Evolutionary conservation across 176 grass and related monocot species (phyloP).

Genomic region (Eleusine indica): DNA sequence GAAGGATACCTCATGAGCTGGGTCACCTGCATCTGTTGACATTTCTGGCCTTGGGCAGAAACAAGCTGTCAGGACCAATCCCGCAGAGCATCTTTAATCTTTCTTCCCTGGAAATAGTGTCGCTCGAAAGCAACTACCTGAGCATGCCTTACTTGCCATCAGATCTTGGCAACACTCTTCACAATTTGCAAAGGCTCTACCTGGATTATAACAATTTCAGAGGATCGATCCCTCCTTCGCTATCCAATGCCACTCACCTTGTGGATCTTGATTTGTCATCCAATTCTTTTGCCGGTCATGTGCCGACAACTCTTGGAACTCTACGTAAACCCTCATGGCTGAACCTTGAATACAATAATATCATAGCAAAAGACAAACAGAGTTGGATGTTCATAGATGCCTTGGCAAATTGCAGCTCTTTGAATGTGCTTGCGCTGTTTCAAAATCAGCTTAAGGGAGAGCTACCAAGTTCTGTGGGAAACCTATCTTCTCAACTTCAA

Average conservation of each 20-base stretch:
- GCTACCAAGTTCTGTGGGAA: constrained; percentile 34
- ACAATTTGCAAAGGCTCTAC: constrained; percentile 5
- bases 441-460: constrained; percentile 26
- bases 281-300: constrained; percentile 13
- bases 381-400: constrained; percentile 35
- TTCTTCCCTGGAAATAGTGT: constrained; percentile 10
- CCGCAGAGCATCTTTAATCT: constrained; percentile 25
- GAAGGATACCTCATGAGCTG: constrained; percentile 14
- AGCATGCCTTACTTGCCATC: constrained; percentile 22
- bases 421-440: constrained; percentile 11
- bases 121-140: not conserved
- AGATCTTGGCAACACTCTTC: constrained; percentile 18
- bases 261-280: not conserved
- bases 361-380: constrained; percentile 23
- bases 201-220: constrained; percentile 17
- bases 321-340: constrained; percentile 9
- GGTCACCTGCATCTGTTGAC: not conserved
- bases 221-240: constrained; percentile 7
- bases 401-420: constrained; percentile 24
- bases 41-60: constrained; percentile 10
- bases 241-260: constrained; percentile 18
- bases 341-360: constrained; percentile 22
- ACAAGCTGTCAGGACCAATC: constrained; percentile 11
- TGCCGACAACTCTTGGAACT: constrained; percentile 21
- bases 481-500: constrained; percentile 31